These are phyloP conservation scores for Sclerotinia sclerotiorum DNA, from an alignment of 2,329 filamentous ascomycete species.

Conservation along the genomic window DNA sequence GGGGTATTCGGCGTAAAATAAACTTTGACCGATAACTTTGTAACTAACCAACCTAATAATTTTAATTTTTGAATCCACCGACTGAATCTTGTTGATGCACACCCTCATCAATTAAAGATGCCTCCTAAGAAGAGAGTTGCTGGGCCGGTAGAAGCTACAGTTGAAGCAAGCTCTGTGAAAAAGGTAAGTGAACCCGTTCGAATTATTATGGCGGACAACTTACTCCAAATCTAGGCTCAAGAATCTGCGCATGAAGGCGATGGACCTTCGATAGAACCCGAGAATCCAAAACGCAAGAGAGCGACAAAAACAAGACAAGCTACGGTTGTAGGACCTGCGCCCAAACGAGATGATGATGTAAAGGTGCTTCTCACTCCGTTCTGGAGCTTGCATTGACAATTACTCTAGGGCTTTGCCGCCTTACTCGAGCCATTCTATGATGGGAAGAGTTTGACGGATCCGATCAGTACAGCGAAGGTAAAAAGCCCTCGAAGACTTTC, in stretches of 20 bases:
- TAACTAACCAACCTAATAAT: slow-evolving; percentile 11
- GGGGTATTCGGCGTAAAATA: slow-evolving; percentile 18
- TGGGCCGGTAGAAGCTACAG: slow-evolving; percentile 18
- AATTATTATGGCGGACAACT: background rate
- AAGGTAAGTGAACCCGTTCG: background rate
- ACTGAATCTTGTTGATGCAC: slow-evolving; percentile 5
- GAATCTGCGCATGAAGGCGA: slow-evolving; percentile 11
- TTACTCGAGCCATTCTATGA: slow-evolving; percentile 70
- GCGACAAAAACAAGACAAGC: slow-evolving; percentile 27
- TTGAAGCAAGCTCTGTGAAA: slow-evolving; percentile 2
- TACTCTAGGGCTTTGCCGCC: slow-evolving; percentile 54
- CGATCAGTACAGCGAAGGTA: slow-evolving; percentile 62
- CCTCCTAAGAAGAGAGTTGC: slow-evolving; percentile 24
- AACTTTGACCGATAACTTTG: slow-evolving; percentile 8
- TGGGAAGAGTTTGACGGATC: slow-evolving; percentile 65
- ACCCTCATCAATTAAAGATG: slow-evolving; percentile 17
- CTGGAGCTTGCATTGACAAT: background rate
- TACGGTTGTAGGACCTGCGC: slow-evolving; percentile 27
- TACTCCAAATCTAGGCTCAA: slow-evolving; percentile 12
- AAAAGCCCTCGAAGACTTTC: background rate
- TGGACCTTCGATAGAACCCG: slow-evolving; percentile 24
- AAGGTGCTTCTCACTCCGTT: background rate
- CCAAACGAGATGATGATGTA: slow-evolving; percentile 36
- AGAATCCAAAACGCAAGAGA: slow-evolving; percentile 34
- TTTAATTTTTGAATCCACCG: slow-evolving; percentile 17